Percentiles rank a stretch among this genome's conserved stretches.
Evolutionary conservation across 164 flowering plant species (phyloP).

Genomic region (Liquidambar formosana): DNA sequence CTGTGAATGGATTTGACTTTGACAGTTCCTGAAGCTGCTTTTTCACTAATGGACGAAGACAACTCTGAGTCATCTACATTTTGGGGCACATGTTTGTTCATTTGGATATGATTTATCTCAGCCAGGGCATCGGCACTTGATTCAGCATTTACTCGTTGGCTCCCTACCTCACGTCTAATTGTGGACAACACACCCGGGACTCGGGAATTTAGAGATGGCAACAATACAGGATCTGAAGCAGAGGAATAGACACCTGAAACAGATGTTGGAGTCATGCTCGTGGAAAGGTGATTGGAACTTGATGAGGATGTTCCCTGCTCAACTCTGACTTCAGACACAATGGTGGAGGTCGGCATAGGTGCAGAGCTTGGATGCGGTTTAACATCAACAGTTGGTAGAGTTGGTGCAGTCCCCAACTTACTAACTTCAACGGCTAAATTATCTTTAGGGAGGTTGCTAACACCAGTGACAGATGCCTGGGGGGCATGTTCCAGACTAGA

Average conservation of each 20-base stretch:
- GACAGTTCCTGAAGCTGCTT: neutral
- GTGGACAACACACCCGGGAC: constrained; percentile 16
- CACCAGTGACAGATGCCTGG: neutral
- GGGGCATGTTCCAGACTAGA: constrained; percentile 5
- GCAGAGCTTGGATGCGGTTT: neutral
- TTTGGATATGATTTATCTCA: constrained; percentile 8
- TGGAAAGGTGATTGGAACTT: neutral
- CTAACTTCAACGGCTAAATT: constrained; percentile 2
- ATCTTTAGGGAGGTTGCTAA: neutral
- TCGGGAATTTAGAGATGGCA: constrained; percentile 14
- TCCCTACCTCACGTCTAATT: constrained; percentile 16
- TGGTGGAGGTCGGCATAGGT: neutral
- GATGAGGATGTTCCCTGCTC: constrained; percentile 12
- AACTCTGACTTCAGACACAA: constrained; percentile 2
- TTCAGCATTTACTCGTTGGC: constrained; percentile 14
- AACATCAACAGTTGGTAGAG: neutral
- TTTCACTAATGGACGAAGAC: constrained; percentile 11
- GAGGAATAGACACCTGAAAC: constrained; percentile 23
- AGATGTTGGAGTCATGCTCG: constrained; percentile 6
- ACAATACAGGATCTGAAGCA: constrained; percentile 33
- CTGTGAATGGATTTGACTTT: neutral
- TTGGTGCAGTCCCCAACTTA: neutral
- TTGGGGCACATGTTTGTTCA: neutral
- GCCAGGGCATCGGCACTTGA: neutral
- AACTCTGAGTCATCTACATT: neutral